A percentile compares a stretch with the other conserved stretches of the same genome.
Evolutionary conservation across 2,329 filamentous ascomycete species (phyloP).

Genomic region (Trichoderma sp.): DNA sequence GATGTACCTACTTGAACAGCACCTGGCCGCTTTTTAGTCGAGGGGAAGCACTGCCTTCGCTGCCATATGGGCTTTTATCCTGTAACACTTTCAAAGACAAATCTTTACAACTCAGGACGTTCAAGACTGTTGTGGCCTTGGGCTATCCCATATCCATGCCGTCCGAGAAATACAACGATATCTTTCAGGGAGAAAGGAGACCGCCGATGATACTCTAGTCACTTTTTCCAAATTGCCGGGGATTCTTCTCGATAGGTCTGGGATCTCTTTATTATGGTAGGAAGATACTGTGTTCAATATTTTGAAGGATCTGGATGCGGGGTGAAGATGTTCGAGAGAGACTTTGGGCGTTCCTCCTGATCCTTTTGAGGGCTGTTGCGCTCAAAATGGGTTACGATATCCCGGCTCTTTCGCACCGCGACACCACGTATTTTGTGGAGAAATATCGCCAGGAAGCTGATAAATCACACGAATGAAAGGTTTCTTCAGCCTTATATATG

Average conservation of each 20-base stretch:
- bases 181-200: not conserved
- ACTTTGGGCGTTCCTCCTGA: not conserved
- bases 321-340: not conserved
- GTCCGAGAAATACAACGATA: no score
- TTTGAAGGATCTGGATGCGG: not conserved
- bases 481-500: no score
- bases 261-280: not conserved
- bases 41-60: constrained; percentile 97
- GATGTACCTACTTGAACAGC: constrained; percentile 87
- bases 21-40: constrained; percentile 81
- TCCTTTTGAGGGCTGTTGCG: not conserved
- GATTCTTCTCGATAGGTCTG: not conserved
- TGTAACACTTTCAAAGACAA: constrained; percentile 91
- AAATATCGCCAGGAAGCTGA: not conserved
- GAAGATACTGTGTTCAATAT: not conserved
- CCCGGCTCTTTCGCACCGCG: no score
- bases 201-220: not conserved
- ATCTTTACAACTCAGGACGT: constrained; percentile 94
- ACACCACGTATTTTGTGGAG: not conserved
- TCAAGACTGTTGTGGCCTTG: constrained; percentile 98
- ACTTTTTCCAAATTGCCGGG: not conserved
- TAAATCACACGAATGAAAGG: not conserved
- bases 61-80: constrained; percentile 92
- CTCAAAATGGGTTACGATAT: not conserved
- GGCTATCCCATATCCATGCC: constrained; percentile 75